Evolutionary conservation across 805 yeast genomes (phyloP), one percentile per base, ranked within the genome.

Genomic region (Lipomyces chichibuensis): DNA sequence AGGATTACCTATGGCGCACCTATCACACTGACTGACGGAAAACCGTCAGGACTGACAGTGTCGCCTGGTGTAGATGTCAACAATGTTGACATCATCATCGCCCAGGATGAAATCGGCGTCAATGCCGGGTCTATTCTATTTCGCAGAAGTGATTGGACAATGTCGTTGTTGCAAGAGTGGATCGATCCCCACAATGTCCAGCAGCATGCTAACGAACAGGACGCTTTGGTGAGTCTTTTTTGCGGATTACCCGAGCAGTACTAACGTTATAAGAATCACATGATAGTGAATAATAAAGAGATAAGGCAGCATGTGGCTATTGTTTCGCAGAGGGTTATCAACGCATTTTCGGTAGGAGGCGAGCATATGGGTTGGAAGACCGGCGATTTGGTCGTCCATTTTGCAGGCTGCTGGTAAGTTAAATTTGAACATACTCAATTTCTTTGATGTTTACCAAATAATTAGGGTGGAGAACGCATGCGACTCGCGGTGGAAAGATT

Each of bases 101-200:
- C 95, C 0, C 95, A 90, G 77, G 96, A 90, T 77, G 89, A 94
- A 77, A 94, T 94, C 67, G 96, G 96, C 1, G 90, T 90, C 79
- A 90, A 90, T 75, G 77, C 90, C 64, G 96, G 95, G 9, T 88
- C 94, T 0, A 90, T 90, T 73, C 77, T 90, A 62, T 82, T 90
- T 73, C 84, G 87, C 74, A 82, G 89, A 71, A 87, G 90, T 1
- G 84, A 82, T 9, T 90, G 95, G 96, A 78, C 90, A 2, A 89
- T 86, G 65, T 77, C 88, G 74, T 76, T 90, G 53, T 79, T 90
- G 65, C 95, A 90, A 75, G 73, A 84, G 17, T 90, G 95, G 96
- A 90, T 94, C 92, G 95, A 90, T 73, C 95, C 96, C 8, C 90
- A 88, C 2, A 81, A 87, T 79, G 89, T 90, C 77, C 95, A 90